Evolutionary conservation across 208 protist species (phyloP), one percentile per base, ranked within the genome.

Genomic region (Acanthamoeba lenticulata): DNA sequence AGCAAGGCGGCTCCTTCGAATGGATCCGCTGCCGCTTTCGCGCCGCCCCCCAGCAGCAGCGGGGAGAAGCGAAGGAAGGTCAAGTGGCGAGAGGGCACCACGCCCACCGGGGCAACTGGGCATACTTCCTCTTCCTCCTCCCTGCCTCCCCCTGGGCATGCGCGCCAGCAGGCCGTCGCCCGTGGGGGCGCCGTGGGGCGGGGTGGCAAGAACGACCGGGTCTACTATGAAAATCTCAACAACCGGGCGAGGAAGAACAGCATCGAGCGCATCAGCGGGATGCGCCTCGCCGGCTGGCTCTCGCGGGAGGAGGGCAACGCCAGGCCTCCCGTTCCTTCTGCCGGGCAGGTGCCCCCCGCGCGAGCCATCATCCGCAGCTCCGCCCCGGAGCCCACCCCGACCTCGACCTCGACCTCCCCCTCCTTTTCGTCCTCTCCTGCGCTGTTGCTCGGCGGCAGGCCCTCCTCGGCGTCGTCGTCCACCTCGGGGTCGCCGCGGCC

Each of bases 221-320:
- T 77, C 36, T 77, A 77, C 67, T 77, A 77, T 34, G 67, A 77
- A 19, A 77, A 77, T n/a, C 67, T 77, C 67, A 77, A 60, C n/a
- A n/a, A 65, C 57, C 57, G 57, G 27, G 57, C 57, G 67, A 42
- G 67, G 36, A 77, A 77, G 67, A 77, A 77, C 67, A 77, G 57
- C 57, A 65, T 65, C 57, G 57, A 65, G 15, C 57, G 67, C 34
- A 77, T 77, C 67, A 77, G 67, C 67, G 38, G 67, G 11, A 77
- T 77, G 67, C 67, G 67, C 2, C 9, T 77, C 3, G 67, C 67
- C 2, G 67, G 67, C 4, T 77, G 67, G 67, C 67, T 77, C 67
- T 77, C 67, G 1, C 29, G 67, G 32, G 67, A 77, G 36, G 67
- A 44, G 67, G 11, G 36, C 24, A 77, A 38, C 65, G 34, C 6